These are phyloP conservation scores for Coemansia sp. DNA, from an alignment of 192 early-diverging fungal genomes.

Conservation along the genomic window DNA sequence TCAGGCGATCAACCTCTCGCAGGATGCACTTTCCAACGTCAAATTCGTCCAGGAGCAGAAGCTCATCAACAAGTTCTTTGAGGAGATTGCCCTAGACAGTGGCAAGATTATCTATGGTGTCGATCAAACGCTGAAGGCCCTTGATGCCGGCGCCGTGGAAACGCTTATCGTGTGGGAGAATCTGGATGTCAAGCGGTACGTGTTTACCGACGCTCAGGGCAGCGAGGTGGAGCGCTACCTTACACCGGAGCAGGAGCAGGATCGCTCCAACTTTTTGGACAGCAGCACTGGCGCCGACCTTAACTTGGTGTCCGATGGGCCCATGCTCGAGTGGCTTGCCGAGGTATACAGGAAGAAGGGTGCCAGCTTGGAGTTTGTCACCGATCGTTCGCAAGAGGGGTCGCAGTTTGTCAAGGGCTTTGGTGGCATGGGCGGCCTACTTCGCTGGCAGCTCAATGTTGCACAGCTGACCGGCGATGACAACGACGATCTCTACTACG, in stretches of 20 bases:
- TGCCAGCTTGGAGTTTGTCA: constrained; percentile 91
- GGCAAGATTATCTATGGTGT: constrained; percentile 97
- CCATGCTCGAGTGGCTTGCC: constrained; percentile 96
- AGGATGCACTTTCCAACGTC: constrained; percentile 90
- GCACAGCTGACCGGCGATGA: constrained; percentile 66
- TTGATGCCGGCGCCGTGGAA: constrained; percentile 98
- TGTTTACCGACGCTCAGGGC: constrained; percentile 73
- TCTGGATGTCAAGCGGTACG: constrained; percentile 76
- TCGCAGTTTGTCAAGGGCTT: constrained; percentile 98
- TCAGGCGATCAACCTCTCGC: constrained; percentile 92
- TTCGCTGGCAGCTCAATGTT: constrained; percentile 94
- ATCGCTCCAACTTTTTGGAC: constrained; percentile 70
- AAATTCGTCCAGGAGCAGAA: constrained; percentile 99
- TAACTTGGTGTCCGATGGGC: constrained; percentile 76
- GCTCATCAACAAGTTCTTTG: constrained; percentile 93
- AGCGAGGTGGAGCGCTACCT: constrained; percentile 71
- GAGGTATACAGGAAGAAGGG: constrained; percentile 97
- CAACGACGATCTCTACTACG: constrained; percentile 63
- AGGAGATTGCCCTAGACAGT: constrained; percentile 94
- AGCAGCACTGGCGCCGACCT: constrained; percentile 68
- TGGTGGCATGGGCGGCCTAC: constrained; percentile 94
- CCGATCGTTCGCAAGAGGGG: constrained; percentile 93
- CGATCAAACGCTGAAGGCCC: constrained; percentile 91
- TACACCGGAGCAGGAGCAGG: constrained; percentile 83
- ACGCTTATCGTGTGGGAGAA: constrained; percentile 97